phyloP scores from a whole-genome alignment of 108 stramenopile genomes.

The Pinguiococcus pyrenoidosus region DNA sequence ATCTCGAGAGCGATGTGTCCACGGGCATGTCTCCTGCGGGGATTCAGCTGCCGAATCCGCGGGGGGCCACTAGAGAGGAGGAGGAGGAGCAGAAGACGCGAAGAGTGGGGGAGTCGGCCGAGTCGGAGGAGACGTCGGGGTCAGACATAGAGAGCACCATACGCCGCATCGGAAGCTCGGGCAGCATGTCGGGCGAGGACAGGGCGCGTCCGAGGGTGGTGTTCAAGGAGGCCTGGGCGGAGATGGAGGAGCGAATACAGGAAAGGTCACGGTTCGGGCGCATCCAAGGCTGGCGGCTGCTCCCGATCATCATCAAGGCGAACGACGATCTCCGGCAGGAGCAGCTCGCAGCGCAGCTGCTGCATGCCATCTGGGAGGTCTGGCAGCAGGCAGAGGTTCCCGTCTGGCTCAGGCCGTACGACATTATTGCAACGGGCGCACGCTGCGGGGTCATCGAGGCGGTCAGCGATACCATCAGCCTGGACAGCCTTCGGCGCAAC shows the following conservation, averaged over 20 bases:
- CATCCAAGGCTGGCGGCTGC: slow-evolving; percentile 21
- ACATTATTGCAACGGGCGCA: slow-evolving; percentile 25
- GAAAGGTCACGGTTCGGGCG: slow-evolving; percentile 52
- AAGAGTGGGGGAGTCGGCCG: not conserved
- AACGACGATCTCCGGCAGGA: slow-evolving; percentile 38
- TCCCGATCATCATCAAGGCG: slow-evolving; percentile 33
- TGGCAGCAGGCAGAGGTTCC: slow-evolving; percentile 9
- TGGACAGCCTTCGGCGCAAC: slow-evolving; percentile 74
- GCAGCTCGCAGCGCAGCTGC: slow-evolving; percentile 21
- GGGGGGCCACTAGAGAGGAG: not conserved
- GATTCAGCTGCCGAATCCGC: too few relatives aligned
- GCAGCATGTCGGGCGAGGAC: not conserved
- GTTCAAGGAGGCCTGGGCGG: slow-evolving; percentile 84
- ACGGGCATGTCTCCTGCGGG: too few relatives aligned
- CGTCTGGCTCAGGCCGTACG: slow-evolving; percentile 26
- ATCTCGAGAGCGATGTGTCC: too few relatives aligned
- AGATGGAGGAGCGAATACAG: slow-evolving; percentile 69
- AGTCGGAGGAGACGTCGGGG: not conserved
- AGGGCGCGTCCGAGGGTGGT: slow-evolving; percentile 3
- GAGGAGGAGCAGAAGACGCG: not conserved
- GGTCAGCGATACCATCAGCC: slow-evolving; percentile 77
- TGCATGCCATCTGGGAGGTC: slow-evolving; percentile 9
- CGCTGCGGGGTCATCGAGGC: slow-evolving; percentile 86
- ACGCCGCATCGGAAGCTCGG: not conserved
- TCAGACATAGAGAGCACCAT: not conserved